Conservation (phyloP, 345 rosid genomes). For the Draba incana region DNA sequence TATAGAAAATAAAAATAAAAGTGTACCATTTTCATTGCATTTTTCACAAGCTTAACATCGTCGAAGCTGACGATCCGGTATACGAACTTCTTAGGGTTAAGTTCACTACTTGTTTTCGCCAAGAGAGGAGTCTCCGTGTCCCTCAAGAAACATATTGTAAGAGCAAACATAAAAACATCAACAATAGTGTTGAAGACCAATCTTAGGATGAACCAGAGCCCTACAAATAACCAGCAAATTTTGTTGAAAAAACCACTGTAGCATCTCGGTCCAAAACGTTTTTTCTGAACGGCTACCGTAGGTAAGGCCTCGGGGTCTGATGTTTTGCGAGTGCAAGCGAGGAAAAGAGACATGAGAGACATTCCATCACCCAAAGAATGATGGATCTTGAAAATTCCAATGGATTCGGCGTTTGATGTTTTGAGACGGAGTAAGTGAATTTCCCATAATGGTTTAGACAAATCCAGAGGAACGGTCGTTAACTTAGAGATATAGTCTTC, state of each 20-base stretch:
- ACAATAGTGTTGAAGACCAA: conserved; percentile 58
- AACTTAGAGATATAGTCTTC: conserved; percentile 72
- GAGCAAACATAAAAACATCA: conserved; percentile 51
- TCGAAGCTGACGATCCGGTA: conserved; percentile 54
- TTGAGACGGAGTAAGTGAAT: conserved; percentile 62
- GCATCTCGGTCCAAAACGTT: conserved; percentile 5
- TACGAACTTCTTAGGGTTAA: conserved; percentile 45
- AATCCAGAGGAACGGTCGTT: conserved; percentile 58
- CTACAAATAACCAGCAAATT: conserved; percentile 47
- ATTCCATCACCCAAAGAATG: conserved; percentile 68
- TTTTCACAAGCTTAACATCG: conserved; percentile 60
- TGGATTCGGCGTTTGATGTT: conserved; percentile 69
- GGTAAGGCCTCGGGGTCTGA: conserved; percentile 69
- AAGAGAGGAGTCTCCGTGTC: conserved; percentile 61
- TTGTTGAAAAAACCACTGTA: conserved; percentile 27
- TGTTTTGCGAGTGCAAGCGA: conserved; percentile 60
- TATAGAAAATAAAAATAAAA: neutral
- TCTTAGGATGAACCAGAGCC: conserved; percentile 48
- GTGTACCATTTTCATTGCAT: conserved; percentile 38
- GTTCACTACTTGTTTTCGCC: conserved; percentile 37
- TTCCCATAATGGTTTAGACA: conserved; percentile 82
- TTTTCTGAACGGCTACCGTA: conserved; percentile 47
- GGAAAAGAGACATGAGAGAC: conserved; percentile 66
- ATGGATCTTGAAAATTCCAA: conserved; percentile 50
- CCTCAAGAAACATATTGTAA: conserved; percentile 50